phyloP scores from a whole-genome alignment of 768 basidiomycete species.

The Basidioascus undulatus region DNA sequence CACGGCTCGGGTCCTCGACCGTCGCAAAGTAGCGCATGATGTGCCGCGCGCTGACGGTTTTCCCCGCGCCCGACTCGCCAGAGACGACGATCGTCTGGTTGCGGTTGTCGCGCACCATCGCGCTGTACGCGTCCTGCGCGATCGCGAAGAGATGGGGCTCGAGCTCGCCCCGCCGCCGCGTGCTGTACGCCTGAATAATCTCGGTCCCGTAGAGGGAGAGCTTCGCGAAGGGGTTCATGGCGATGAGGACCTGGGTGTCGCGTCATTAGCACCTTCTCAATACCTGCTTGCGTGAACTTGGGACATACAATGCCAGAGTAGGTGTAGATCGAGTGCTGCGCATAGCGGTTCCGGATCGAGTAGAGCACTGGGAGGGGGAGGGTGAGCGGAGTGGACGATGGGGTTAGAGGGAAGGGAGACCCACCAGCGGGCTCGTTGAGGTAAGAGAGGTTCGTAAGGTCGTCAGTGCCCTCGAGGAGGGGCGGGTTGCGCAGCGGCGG shows the following conservation, averaged over 20 bases:
- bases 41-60: slow-evolving; percentile 97
- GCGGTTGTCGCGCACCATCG: slow-evolving; percentile 68
- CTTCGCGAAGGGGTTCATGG: slow-evolving; percentile 94
- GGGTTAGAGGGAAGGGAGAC: slow-evolving; percentile 7
- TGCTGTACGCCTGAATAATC: slow-evolving; percentile 90
- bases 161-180: slow-evolving; percentile 70
- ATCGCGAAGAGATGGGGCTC: slow-evolving; percentile 98
- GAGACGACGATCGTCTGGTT: slow-evolving; percentile 98
- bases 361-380: slow-evolving; percentile 43
- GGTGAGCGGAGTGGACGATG: not conserved
- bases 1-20: slow-evolving; percentile 56
- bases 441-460: slow-evolving; percentile 91
- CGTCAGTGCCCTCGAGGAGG: slow-evolving; percentile 84
- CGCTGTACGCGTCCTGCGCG: slow-evolving; percentile 94
- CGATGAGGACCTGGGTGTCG: too few species aligned
- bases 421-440: slow-evolving; percentile 90
- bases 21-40: slow-evolving; percentile 98
- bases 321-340: slow-evolving; percentile 90
- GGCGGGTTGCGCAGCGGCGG: slow-evolving; percentile 94
- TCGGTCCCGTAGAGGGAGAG: slow-evolving; percentile 91
- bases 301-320: slow-evolving; percentile 98
- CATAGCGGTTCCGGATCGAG: slow-evolving; percentile 89
- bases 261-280: too few species aligned
- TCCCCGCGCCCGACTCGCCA: slow-evolving; percentile 97
- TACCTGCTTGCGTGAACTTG: too few species aligned